Evolutionary conservation across 306 rosid species (phyloP), one percentile per base, ranked within the genome.

Genomic region (Alnus rubra): DNA sequence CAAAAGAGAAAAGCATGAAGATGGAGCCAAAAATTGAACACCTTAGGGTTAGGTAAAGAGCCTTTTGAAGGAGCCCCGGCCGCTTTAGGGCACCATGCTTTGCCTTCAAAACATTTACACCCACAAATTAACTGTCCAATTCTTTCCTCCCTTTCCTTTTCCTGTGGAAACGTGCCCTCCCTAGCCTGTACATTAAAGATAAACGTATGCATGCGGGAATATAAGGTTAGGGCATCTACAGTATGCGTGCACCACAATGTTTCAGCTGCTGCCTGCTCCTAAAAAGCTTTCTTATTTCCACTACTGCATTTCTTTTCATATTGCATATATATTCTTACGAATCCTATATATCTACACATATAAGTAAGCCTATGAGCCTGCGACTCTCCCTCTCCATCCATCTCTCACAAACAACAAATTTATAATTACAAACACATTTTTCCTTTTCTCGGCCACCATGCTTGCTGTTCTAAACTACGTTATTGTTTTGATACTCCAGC

Each of bases 141-240:
- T 60, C 81, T 69, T 82, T 75, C 56, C 14, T 30, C 60, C 83
- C 60, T 74, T 80, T 56, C 45, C 78, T 88, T 75, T 71, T 31
- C 77, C 19, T 87, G 86, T 83, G 90, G 86, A 86, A 90, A 84
- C 88, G 97, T 93, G 97, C 94, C 88, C 7, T 0, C 82, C 83
- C 87, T 4, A 0, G 81, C 83, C 90, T 89, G 90, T 74, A 62
- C 90, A 87, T 76, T 80, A 87, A 84, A 89, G 86, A 75, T 79
- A 90, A 85, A 77, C 81, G 69, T 69, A 75, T 82, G 97, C 98
- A 94, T 90, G 98, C 97, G 97, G 93, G 97, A 91, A 88, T 92
- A 89, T 86, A 83, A 83, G 81, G 79, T 81, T 71, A 71, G 70
- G 76, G 16, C 69, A 78, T 83, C 80, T 39, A 82, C 85, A 81